Percentiles rank a stretch among this genome's conserved stretches.
phyloP scores from a whole-genome alignment of 768 basidiomycete genomes.

The Termitomyces sp. region DNA sequence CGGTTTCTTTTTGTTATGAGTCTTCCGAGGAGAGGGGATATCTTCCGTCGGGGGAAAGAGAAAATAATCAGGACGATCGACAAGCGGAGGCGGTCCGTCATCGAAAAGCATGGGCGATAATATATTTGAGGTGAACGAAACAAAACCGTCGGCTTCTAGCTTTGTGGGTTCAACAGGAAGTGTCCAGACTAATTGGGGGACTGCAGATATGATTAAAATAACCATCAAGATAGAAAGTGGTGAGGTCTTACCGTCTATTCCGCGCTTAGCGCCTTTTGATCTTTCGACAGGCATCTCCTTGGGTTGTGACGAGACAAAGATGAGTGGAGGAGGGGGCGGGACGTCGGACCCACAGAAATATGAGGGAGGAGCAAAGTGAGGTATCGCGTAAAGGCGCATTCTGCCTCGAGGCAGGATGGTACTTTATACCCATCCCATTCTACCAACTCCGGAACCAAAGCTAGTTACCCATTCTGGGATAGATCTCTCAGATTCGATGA shows the following conservation, averaged over 20 bases:
- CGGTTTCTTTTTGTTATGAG: conserved; percentile 67
- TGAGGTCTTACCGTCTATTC: conserved; percentile 31
- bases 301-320: conserved; percentile 10
- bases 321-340: conserved; percentile 2
- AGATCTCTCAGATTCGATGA: conserved; percentile 19
- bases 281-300: conserved; percentile 45
- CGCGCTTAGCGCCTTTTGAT: conserved; percentile 35
- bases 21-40: conserved; percentile 34
- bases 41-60: conserved; percentile 56
- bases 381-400: conserved; percentile 20
- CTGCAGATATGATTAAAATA: conserved; percentile 21
- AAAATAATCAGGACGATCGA: conserved; percentile 37
- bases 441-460: conserved; percentile 16
- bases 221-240: background rate
- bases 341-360: conserved; percentile 17
- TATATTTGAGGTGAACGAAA: conserved; percentile 53
- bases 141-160: conserved; percentile 19
- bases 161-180: conserved; percentile 34
- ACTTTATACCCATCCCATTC: conserved; percentile 21
- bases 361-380: conserved; percentile 15
- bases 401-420: conserved; percentile 18
- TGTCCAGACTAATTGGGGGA: conserved; percentile 44
- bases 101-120: conserved; percentile 57
- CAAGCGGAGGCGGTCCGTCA: conserved; percentile 38
- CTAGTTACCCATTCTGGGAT: conserved; percentile 15